A percentile compares a stretch with the other conserved stretches of the same genome.
Conservation (phyloP, 2,329 filamentous ascomycete species). For the Colletotrichum sublineola region DNA sequence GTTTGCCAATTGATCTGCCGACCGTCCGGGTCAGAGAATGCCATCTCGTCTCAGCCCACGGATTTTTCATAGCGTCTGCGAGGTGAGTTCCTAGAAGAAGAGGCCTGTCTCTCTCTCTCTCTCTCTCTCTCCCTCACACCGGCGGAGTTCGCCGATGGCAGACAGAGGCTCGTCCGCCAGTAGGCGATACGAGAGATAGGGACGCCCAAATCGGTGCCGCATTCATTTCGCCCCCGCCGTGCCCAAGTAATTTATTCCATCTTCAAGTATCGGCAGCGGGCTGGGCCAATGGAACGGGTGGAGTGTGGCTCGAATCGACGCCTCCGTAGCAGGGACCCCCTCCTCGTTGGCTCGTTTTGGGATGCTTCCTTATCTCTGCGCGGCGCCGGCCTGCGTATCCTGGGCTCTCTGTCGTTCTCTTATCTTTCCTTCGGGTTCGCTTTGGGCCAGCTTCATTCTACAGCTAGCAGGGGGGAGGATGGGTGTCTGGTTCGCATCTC, state of each 20-base stretch:
- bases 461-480: not conserved
- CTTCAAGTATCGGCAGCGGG: conserved; percentile 34
- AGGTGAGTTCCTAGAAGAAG: conserved; percentile 22
- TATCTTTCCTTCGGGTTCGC: conserved; percentile 3
- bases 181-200: not conserved
- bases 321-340: conserved; percentile 12
- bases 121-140: not conserved
- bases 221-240: conserved; percentile 1
- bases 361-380: conserved; percentile 34
- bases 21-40: conserved; percentile 6
- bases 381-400: conserved; percentile 4
- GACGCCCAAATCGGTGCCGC: not conserved
- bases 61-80: conserved; percentile 1
- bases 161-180: not conserved
- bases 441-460: not conserved
- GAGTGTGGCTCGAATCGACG: conserved; percentile 14
- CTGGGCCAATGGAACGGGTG: conserved; percentile 24
- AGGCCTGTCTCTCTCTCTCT: not conserved
- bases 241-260: conserved; percentile 20
- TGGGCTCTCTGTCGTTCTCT: conserved; percentile 15
- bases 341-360: conserved; percentile 23
- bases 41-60: not conserved
- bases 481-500: not conserved
- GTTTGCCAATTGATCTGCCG: not conserved
- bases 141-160: conserved; percentile 36